Evolutionary conservation across 2,329 filamentous ascomycete genomes (phyloP).

Genomic region (Pseudocercospora fijiensis): DNA sequence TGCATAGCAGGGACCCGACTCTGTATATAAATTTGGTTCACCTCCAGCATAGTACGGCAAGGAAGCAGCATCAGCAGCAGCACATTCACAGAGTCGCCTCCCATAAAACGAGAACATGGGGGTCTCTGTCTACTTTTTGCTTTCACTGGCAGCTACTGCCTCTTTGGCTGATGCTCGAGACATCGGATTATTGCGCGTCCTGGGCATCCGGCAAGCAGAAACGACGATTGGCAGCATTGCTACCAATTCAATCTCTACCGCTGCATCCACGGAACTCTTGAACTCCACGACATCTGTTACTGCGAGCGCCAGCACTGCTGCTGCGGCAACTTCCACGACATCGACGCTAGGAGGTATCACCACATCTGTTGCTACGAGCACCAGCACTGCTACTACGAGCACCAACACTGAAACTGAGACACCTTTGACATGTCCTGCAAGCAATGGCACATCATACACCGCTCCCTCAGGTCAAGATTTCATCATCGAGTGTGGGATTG

Average conservation of each 20-base stretch:
- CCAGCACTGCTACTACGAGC: neutral
- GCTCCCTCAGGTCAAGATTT: constrained; percentile 28
- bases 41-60: neutral
- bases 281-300: neutral
- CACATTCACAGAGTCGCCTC: neutral
- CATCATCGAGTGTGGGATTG: constrained; percentile 34
- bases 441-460: constrained; percentile 27
- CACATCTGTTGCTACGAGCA: neutral
- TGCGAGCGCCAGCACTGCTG: neutral
- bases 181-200: neutral
- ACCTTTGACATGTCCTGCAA: constrained; percentile 25
- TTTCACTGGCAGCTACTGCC: neutral
- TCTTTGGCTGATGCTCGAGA: neutral
- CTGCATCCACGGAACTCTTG: neutral
- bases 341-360: neutral
- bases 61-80: neutral
- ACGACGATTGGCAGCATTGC: neutral
- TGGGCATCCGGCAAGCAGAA: neutral
- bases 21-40: neutral
- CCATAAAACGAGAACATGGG: neutral
- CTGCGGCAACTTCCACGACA: neutral
- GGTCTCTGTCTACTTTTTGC: neutral
- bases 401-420: constrained; percentile 1
- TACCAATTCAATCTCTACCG: neutral
- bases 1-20: neutral